Conservation (phyloP, 2,329 filamentous ascomycete species). For the Ceratocystis harringtonii region DNA sequence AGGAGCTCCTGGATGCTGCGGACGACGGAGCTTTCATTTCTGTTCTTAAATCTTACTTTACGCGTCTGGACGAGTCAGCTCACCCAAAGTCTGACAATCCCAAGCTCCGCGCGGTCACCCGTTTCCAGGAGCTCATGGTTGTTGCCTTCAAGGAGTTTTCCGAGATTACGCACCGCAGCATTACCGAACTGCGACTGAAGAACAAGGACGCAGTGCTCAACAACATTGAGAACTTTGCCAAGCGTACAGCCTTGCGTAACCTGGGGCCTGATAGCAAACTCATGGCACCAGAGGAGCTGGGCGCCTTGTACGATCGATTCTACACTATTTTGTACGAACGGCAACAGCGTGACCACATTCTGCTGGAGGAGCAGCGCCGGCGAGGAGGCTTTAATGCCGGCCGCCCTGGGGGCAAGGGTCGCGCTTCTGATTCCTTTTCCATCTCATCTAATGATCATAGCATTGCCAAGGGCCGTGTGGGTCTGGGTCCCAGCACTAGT, state of each 20-base stretch:
- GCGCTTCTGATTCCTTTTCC: constrained; percentile 25
- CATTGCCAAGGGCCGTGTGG: constrained; percentile 74
- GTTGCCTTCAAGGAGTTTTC: constrained; percentile 98
- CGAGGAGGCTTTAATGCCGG: constrained; percentile 30
- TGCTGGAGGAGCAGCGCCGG: constrained; percentile 60
- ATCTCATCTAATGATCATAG: constrained; percentile 19
- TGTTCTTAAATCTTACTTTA: constrained; percentile 87
- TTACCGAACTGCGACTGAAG: constrained; percentile 74
- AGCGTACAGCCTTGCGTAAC: constrained; percentile 89
- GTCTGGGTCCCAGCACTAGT: constrained; percentile 73
- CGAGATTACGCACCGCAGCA: constrained; percentile 82
- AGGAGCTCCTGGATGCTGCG: constrained; percentile 80
- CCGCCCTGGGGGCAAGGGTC: constrained; percentile 20
- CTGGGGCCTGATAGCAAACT: constrained; percentile 92
- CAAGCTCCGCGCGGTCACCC: constrained; percentile 82
- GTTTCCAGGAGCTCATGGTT: constrained; percentile 97
- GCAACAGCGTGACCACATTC: constrained; percentile 63
- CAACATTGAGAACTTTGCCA: constrained; percentile 94
- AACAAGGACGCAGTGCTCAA: constrained; percentile 90
- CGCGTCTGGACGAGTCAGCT: constrained; percentile 82
- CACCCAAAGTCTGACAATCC: constrained; percentile 92
- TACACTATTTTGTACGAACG: constrained; percentile 85
- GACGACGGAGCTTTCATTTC: constrained; percentile 97
- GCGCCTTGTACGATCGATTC: constrained; percentile 84
- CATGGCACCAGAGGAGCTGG: constrained; percentile 69